These are phyloP conservation scores for Phytophthora cactorum DNA, from an alignment of 352 stramenopile genomes.

Conservation along the genomic window DNA sequence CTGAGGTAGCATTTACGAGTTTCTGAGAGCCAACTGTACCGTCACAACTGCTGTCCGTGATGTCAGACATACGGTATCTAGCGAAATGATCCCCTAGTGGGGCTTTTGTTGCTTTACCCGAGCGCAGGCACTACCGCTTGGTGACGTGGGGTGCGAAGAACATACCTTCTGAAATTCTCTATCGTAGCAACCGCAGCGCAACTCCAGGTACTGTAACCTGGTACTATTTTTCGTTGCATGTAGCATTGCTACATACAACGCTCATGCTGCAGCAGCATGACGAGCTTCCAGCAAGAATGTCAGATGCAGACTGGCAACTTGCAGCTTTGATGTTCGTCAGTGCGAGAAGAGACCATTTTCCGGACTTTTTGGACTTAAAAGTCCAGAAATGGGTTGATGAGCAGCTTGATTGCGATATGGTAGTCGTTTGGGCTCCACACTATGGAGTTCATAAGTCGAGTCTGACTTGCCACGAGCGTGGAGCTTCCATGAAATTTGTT, in stretches of 20 bases:
- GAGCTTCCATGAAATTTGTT: neutral
- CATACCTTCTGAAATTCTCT: no score
- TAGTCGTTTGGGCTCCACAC: no score
- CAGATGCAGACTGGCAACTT: slow-evolving; percentile 13
- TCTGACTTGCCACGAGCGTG: neutral
- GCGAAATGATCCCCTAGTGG: no score
- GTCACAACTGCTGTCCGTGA: no score
- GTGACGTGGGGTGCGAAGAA: no score
- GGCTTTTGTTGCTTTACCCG: no score
- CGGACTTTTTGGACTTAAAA: neutral
- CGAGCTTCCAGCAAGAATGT: slow-evolving; percentile 1
- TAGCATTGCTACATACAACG: no score
- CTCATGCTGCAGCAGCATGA: neutral
- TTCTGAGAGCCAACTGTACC: neutral
- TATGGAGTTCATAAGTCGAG: neutral
- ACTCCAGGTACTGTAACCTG: no score
- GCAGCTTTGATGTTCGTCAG: slow-evolving; percentile 18
- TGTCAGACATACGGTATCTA: no score
- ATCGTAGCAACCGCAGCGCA: no score
- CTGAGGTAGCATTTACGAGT: neutral
- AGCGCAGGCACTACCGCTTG: no score
- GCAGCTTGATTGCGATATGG: neutral
- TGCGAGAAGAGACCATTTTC: neutral
- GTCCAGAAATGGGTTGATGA: neutral
- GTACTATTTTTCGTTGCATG: no score